Conservation (phyloP, 2,329 filamentous ascomycete species). For the Sclerotinia minor region DNA sequence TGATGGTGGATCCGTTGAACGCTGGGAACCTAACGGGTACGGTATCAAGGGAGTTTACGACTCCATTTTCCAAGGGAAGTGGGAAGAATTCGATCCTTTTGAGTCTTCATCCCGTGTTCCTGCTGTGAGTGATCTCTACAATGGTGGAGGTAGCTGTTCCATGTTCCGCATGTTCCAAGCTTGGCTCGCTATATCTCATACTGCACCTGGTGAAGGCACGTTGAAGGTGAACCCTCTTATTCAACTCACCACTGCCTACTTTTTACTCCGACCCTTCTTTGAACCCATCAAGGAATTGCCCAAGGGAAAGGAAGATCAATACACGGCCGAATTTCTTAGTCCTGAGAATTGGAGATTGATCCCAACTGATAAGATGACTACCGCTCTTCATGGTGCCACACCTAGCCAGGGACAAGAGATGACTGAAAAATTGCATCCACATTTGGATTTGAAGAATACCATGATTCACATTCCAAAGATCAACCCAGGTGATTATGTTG, state of each 20-base stretch:
- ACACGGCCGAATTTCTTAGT: conserved; percentile 17
- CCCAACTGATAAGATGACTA: conserved; percentile 45
- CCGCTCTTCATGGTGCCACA: conserved; percentile 66
- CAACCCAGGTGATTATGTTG: conserved; percentile 66
- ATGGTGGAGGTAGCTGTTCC: conserved; percentile 76
- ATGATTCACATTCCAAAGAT: conserved; percentile 67
- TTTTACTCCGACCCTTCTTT: conserved; percentile 84
- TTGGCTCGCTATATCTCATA: conserved; percentile 79
- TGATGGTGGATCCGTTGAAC: conserved; percentile 72
- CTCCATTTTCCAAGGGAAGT: conserved; percentile 68
- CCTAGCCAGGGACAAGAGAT: conserved; percentile 65
- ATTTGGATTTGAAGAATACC: conserved; percentile 58
- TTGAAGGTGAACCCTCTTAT: conserved; percentile 79
- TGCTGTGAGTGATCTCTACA: conserved; percentile 73
- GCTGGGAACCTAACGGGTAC: conserved; percentile 72
- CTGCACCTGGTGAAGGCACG: conserved; percentile 73
- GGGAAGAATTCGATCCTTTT: conserved; percentile 83
- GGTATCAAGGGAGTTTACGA: conserved; percentile 69
- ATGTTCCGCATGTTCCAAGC: conserved; percentile 90
- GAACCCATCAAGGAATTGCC: conserved; percentile 41
- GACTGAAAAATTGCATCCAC: conserved; percentile 60
- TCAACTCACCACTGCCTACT: conserved; percentile 73
- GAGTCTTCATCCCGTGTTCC: conserved; percentile 68
- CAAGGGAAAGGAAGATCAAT: conserved; percentile 48
- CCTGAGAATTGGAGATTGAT: conserved; percentile 58